These are phyloP conservation scores for Prunus campanulata DNA, from an alignment of 306 rosid genomes.

Conservation along the genomic window DNA sequence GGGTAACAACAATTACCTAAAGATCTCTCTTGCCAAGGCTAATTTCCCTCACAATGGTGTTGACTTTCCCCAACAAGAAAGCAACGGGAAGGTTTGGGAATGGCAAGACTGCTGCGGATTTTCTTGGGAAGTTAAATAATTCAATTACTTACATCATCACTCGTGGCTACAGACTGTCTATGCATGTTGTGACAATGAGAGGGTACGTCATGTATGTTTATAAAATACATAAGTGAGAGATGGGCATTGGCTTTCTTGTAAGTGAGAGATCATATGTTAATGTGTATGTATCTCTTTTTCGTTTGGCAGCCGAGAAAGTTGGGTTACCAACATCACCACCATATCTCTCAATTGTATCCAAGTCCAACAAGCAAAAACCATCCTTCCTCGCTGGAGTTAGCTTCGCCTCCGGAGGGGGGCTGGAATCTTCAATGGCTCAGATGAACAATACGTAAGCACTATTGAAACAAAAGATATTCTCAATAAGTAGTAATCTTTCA, in stretches of 20 bases:
- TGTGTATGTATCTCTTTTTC: not conserved
- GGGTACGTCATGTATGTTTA: too few species aligned
- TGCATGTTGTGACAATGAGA: not conserved
- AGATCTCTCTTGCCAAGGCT: slow-evolving; percentile 44
- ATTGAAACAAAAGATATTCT: too few species aligned
- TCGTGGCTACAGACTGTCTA: not conserved
- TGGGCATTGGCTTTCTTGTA: too few species aligned
- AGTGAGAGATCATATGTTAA: too few species aligned
- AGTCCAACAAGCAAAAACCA: slow-evolving; percentile 19
- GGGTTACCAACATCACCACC: slow-evolving; percentile 70
- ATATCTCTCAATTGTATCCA: slow-evolving; percentile 50
- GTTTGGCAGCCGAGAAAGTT: slow-evolving; percentile 49
- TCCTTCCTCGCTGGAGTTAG: slow-evolving; percentile 56
- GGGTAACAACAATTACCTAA: too few species aligned
- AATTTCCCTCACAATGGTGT: slow-evolving; percentile 41
- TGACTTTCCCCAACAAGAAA: slow-evolving; percentile 33
- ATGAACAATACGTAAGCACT: slow-evolving; percentile 46
- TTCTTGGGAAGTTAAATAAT: slow-evolving; percentile 24
- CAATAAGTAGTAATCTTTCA: not conserved
- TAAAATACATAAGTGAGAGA: too few species aligned
- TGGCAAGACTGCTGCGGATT: slow-evolving; percentile 48
- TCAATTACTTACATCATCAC: not conserved
- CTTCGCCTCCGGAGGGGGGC: slow-evolving; percentile 93
- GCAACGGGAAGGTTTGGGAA: slow-evolving; percentile 45
- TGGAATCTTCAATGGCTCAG: slow-evolving; percentile 65